Evolutionary conservation across 768 basidiomycete species (phyloP), one percentile per base, ranked within the genome.

Genomic region (Panaeolus cyanescens): DNA sequence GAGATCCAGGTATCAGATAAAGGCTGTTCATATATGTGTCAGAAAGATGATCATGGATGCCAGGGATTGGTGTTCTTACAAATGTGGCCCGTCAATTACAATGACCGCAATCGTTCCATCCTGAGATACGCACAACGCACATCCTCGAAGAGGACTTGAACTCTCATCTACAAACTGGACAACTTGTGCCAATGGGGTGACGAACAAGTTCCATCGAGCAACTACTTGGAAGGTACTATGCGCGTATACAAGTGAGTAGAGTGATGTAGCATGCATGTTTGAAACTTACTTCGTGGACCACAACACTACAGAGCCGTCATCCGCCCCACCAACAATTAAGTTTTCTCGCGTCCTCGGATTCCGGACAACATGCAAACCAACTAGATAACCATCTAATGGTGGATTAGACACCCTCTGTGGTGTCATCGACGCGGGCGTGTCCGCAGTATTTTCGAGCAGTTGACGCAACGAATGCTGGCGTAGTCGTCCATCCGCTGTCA

Each of bases 31-130:
- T 40, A 33, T 5, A 45, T 45, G n/a, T 28, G 30, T 50, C 22
- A 50, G 22, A 33, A 2, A 19, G 20, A 53, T 22, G 37, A 22
- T 36, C 50, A 45, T 9, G 5, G 20, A 64, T 25, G 58, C 37
- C 25, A 62, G 9, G 45, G 15, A 36, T 61, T 63, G 28, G 32
- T 8, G 36, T 42, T 74, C 91, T 66, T 69, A 96, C 96, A 93
- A 83, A 57, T 94, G 87, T 66, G 92, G 86, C 2, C 84, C 87
- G 55, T 90, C 88, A 9, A 93, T 72, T 0, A 79, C 82, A 58
- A 98, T 81, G n/a, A 93, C 83, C 0, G 88, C 93, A 62, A 95
- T 84, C 2, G 94, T 93, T 1, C 95, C 93, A 66, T 94, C 92
- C 30, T 77, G 69, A 1, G 94, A 85, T 6, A 93, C 71, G 67